Evolutionary conservation across 176 grass and related monocot species (phyloP).

Genomic region (Raddia guianensis): DNA sequence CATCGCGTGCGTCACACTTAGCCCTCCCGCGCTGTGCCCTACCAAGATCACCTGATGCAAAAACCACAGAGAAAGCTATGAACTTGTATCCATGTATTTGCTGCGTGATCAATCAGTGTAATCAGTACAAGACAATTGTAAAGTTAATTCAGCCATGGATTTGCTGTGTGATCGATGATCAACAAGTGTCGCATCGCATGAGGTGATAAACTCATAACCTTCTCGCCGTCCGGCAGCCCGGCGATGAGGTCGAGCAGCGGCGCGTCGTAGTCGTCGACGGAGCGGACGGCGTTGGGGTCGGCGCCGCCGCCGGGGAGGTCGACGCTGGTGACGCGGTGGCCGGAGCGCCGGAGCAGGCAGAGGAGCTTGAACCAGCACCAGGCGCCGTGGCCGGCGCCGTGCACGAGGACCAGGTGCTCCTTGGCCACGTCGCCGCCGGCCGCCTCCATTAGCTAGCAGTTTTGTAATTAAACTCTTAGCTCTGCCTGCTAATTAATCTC

Average conservation of each 20-base stretch:
- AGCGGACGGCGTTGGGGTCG: conserved; percentile 37
- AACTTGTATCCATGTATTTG: background rate
- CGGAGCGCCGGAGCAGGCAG: conserved; percentile 22
- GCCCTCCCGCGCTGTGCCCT: conserved; percentile 52
- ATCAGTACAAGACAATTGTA: background rate
- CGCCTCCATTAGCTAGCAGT: background rate
- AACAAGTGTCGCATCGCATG: no score
- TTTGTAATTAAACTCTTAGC: no score
- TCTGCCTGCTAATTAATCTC: no score
- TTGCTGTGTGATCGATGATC: background rate
- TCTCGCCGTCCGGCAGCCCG: conserved; percentile 32
- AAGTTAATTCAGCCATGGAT: background rate
- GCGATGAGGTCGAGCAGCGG: conserved; percentile 42
- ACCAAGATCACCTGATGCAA: conserved; percentile 42
- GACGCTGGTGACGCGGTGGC: conserved; percentile 47
- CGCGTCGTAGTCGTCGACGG: conserved; percentile 44
- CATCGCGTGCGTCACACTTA: conserved; percentile 46
- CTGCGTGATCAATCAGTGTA: background rate
- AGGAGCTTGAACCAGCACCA: conserved; percentile 69
- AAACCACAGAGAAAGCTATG: background rate
- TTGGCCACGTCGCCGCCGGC: background rate
- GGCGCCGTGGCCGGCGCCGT: conserved; percentile 54
- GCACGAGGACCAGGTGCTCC: conserved; percentile 58
- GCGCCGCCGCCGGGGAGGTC: conserved; percentile 50
- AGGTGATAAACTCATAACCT: conserved; percentile 18